Conservation (phyloP, 495 filamentous ascomycete genomes). For the Collariella sp. region DNA sequence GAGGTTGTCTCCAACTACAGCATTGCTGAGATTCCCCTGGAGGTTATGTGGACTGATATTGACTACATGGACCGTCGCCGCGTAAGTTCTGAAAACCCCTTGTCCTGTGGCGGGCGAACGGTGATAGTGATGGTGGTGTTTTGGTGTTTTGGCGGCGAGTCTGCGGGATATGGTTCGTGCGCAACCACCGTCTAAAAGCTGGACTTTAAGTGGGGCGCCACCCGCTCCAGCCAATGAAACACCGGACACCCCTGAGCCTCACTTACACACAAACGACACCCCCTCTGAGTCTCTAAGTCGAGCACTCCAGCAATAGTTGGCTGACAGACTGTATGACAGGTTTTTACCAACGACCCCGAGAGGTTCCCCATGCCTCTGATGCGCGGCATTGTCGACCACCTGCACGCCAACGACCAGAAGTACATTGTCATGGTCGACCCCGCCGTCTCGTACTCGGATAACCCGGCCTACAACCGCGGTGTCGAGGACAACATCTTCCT, state of each 20-base stretch:
- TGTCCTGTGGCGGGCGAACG: too few relatives aligned
- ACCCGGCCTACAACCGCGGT: slow-evolving; percentile 57
- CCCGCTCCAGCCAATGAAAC: too few relatives aligned
- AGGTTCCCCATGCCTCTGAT: slow-evolving; percentile 61
- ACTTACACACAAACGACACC: too few relatives aligned
- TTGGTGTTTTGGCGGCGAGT: too few relatives aligned
- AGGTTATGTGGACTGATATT: slow-evolving; percentile 89
- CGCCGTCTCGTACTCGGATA: slow-evolving; percentile 61
- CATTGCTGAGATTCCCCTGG: slow-evolving; percentile 64
- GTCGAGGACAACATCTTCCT: slow-evolving; percentile 56
- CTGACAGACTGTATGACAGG: slow-evolving; percentile 19
- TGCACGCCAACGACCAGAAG: slow-evolving; percentile 67
- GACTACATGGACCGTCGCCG: slow-evolving; percentile 64
- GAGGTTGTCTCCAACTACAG: slow-evolving; percentile 77
- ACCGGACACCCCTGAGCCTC: too few relatives aligned
- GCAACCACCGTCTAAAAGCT: too few relatives aligned
- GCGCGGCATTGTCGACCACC: slow-evolving; percentile 58
- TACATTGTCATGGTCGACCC: slow-evolving; percentile 88
- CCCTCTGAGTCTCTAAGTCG: too few relatives aligned
- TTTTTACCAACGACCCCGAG: slow-evolving; percentile 69
- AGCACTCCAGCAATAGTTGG: too few relatives aligned
- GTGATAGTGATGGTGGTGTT: background rate
- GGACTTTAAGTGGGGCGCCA: too few relatives aligned
- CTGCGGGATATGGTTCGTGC: too few relatives aligned
- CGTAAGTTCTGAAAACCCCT: slow-evolving; percentile 10